Percentiles rank a stretch among this genome's conserved stretches.
Evolutionary conservation across 805 yeast species (phyloP).

Genomic region (Candida michaelii): DNA sequence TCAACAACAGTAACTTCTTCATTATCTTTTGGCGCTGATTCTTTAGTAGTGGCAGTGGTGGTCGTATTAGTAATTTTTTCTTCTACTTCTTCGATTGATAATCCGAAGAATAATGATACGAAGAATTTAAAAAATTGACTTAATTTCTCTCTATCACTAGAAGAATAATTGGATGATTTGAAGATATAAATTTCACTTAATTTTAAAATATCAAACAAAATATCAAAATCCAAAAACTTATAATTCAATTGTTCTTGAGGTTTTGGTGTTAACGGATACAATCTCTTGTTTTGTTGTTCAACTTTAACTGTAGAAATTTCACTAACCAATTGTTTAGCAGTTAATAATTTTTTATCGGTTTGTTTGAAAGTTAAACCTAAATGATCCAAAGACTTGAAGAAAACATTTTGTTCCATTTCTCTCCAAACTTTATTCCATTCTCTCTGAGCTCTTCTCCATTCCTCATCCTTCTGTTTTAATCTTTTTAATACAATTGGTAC

Average conservation of each 20-base stretch:
- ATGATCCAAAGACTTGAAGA: conserved; percentile 91
- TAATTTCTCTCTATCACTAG: conserved; percentile 75
- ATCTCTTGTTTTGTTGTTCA: conserved; percentile 83
- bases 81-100: conserved; percentile 51
- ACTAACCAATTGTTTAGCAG: conserved; percentile 85
- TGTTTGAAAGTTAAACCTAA: conserved; percentile 95
- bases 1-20: not conserved
- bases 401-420: conserved; percentile 93
- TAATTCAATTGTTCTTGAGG: conserved; percentile 76
- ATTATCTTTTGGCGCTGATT: not conserved
- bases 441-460: conserved; percentile 96
- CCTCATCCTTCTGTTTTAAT: conserved; percentile 96
- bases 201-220: conserved; percentile 71
- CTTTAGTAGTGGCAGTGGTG: too few species aligned
- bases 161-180: conserved; percentile 72
- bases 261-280: conserved; percentile 81
- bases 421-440: conserved; percentile 99
- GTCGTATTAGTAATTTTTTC: conserved; percentile 22
- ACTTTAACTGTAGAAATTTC: conserved; percentile 91
- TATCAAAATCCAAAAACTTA: conserved; percentile 60
- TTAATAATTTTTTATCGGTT: conserved; percentile 87
- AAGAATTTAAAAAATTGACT: conserved; percentile 70
- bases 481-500: conserved; percentile 91
- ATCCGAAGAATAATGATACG: conserved; percentile 67
- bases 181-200: conserved; percentile 66